Evolutionary conservation across 1,139 yeast species (phyloP).

Genomic region (Suhomyces bolitotheri): DNA sequence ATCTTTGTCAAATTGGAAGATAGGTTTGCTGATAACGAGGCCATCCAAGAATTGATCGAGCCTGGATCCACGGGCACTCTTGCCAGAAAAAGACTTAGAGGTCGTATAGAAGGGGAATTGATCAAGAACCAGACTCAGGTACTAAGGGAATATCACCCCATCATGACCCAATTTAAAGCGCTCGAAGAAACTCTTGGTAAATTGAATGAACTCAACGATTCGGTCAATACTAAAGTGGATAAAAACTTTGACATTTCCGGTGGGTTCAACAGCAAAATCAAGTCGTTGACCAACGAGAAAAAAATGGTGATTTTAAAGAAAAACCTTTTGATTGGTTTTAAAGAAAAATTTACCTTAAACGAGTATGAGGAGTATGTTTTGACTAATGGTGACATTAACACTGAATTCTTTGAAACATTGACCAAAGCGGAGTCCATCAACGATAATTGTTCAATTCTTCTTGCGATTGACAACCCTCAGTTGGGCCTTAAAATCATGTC

Average conservation of each 20-base stretch:
- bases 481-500: slow-evolving; percentile 71
- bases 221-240: slow-evolving; percentile 40
- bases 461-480: slow-evolving; percentile 67
- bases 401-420: slow-evolving; percentile 63
- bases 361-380: slow-evolving; percentile 70
- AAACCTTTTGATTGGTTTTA: slow-evolving; percentile 56
- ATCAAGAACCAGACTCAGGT: slow-evolving; percentile 59
- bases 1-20: slow-evolving; percentile 50
- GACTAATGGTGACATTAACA: slow-evolving; percentile 42
- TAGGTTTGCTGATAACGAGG: slow-evolving; percentile 23
- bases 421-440: slow-evolving; percentile 64
- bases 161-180: slow-evolving; percentile 47
- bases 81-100: slow-evolving; percentile 49
- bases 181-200: slow-evolving; percentile 42
- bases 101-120: slow-evolving; percentile 71
- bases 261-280: slow-evolving; percentile 38
- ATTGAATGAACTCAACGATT: slow-evolving; percentile 35
- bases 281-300: slow-evolving; percentile 43
- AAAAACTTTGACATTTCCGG: slow-evolving; percentile 24
- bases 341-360: slow-evolving; percentile 63
- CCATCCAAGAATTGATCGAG: slow-evolving; percentile 17
- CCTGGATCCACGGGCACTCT: slow-evolving; percentile 25
- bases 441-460: slow-evolving; percentile 65
- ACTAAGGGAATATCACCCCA: slow-evolving; percentile 62
- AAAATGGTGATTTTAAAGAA: slow-evolving; percentile 51